These are phyloP conservation scores for Calonectria crousiana DNA, from an alignment of 2,329 filamentous ascomycete species.

Conservation along the genomic window DNA sequence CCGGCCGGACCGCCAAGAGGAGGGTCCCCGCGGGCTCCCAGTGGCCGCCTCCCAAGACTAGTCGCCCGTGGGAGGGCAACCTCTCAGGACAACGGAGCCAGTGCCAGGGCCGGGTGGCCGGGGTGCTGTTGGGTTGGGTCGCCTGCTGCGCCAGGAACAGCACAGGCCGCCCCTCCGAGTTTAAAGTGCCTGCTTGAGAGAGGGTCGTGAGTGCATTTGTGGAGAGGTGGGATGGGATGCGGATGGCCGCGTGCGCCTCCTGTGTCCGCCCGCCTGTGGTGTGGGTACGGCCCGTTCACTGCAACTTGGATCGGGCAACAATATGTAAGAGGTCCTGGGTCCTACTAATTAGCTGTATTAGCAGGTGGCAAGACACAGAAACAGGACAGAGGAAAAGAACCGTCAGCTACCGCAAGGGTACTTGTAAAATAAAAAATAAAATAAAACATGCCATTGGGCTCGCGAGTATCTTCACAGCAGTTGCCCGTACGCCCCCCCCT, in stretches of 20 bases:
- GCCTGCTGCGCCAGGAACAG: conserved; percentile 29
- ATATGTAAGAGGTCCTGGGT: not conserved
- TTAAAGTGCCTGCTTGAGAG: conserved; percentile 41
- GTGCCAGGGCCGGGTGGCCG: conserved; percentile 29
- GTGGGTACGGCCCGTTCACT: conserved; percentile 6
- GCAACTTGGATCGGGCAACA: conserved; percentile 10
- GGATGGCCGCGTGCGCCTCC: conserved; percentile 11
- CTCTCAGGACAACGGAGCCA: conserved; percentile 24
- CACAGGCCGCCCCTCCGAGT: conserved; percentile 32
- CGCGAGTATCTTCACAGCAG: not conserved
- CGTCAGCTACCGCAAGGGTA: not conserved
- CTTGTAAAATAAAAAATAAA: not conserved
- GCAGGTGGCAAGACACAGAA: not conserved
- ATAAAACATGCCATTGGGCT: not conserved
- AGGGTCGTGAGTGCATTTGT: conserved; percentile 11
- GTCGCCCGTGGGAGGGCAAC: conserved; percentile 10
- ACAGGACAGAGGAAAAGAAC: not conserved
- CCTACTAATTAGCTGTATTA: not conserved
- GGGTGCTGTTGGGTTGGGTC: conserved; percentile 35
- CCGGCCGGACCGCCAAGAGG: conserved; percentile 19
- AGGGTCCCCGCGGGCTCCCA: conserved; percentile 30
- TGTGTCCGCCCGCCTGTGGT: not conserved
- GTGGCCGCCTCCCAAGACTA: conserved; percentile 32
- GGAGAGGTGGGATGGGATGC: conserved; percentile 15
- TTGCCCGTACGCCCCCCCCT: not conserved